phyloP scores from a whole-genome alignment of 2,329 filamentous ascomycete species.

The Hypoxylon sp. region DNA sequence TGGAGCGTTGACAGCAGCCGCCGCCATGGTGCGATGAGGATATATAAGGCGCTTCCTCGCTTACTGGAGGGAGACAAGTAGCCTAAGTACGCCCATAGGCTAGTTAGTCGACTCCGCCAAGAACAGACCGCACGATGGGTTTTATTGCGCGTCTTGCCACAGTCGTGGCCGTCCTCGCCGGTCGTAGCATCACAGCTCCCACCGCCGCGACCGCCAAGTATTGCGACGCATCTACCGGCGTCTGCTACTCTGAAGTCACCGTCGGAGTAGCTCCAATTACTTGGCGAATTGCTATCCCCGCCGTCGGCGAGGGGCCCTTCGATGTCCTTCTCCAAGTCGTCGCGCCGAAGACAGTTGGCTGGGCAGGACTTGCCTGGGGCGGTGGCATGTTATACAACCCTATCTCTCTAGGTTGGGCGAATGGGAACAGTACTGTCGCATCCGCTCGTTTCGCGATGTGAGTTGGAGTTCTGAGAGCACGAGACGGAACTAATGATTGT shows the following conservation, averaged over 20 bases:
- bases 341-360: slow-evolving; percentile 49
- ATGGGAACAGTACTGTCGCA: slow-evolving; percentile 42
- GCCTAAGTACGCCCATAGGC: slow-evolving; percentile 23
- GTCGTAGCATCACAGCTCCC: slow-evolving; percentile 27
- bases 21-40: slow-evolving; percentile 16
- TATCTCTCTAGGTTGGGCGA: slow-evolving; percentile 49
- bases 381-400: slow-evolving; percentile 52
- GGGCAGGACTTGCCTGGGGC: slow-evolving; percentile 51
- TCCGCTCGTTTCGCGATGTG: slow-evolving; percentile 50
- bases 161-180: slow-evolving; percentile 32
- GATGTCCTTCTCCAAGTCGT: slow-evolving; percentile 51
- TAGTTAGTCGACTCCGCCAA: slow-evolving; percentile 17
- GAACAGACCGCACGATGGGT: slow-evolving; percentile 39
- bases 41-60: slow-evolving; percentile 39
- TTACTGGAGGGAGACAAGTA: slow-evolving; percentile 12
- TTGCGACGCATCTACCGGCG: slow-evolving; percentile 45
- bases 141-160: slow-evolving; percentile 35
- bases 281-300: slow-evolving; percentile 49
- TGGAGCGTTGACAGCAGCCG: not conserved
- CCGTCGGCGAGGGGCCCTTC: slow-evolving; percentile 48
- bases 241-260: slow-evolving; percentile 49
- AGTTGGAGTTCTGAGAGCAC: slow-evolving; percentile 15
- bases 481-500: slow-evolving; percentile 10
- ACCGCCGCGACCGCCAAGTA: slow-evolving; percentile 36
- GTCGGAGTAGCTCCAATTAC: slow-evolving; percentile 44